Base-by-base conservation (phyloP, 2,329 filamentous ascomycete species). In the Xylaria sp. region DNA sequence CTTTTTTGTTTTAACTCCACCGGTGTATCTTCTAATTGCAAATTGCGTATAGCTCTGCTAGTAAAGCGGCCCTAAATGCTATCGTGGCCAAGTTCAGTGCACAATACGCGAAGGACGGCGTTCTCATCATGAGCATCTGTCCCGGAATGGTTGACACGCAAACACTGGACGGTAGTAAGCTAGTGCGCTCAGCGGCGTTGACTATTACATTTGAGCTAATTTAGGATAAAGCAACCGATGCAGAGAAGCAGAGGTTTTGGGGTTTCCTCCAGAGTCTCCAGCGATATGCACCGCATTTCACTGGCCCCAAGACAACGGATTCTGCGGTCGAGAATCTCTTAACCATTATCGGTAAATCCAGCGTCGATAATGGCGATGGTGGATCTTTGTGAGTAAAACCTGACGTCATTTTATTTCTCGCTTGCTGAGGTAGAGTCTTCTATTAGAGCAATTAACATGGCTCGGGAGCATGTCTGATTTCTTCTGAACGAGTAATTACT, bases 11-110 rank as follows among this genome's bases (percentile, higher is more conserved):
- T 32, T 18, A 4, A 5, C 30, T 36, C 50, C 13, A 34, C 36
- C 4, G 3, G 18, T 7, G 50, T 41, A 1, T 10, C 15, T n/a
- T 41, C 34, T 41, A 41, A 56, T 34, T 28, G 13, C 20, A 28
- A 9, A 18, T 23, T 53, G 18, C 30, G 18, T 36, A 53, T 2
- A 53, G 50, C 36, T 20, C 53, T 41, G 23, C 23, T 25, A 56
- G 53, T 30, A 72, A 83, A 0, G 77, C 74, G n/a, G 73, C 64
- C 2, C 34, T 74, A 60, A 75, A 75, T 20, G 32, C 46, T 1
- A n/a, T 25, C 2, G 34, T 58, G 3, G 63, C 58, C 18, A 66
- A 66, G 50, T 66, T 66, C 12, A 56, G n/a, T 4, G 50, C 52
- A 8, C 58, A 61, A 10, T 66, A 66, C 34, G 41, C 12, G 43